These are phyloP conservation scores for Drosera spatulata DNA, from an alignment of 179 eudicot species.

Conservation along the genomic window DNA sequence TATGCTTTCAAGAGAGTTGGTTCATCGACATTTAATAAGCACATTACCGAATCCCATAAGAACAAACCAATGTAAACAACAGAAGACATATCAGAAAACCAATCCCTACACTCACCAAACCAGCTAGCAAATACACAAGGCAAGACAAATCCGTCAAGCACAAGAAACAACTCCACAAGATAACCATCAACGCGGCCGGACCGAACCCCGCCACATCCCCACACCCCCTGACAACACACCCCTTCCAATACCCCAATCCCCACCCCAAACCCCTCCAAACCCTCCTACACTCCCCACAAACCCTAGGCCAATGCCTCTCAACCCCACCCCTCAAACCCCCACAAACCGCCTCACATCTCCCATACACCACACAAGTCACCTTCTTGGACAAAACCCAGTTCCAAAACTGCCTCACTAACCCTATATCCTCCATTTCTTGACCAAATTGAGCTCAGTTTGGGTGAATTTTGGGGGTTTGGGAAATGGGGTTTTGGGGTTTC, in stretches of 20 bases:
- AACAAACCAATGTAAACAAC: no score
- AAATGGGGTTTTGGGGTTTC: not conserved
- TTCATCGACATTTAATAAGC: no score
- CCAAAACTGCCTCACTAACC: slow-evolving; percentile 78
- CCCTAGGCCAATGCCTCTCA: slow-evolving; percentile 73
- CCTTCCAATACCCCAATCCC: slow-evolving; percentile 51
- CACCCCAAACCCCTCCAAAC: slow-evolving; percentile 30
- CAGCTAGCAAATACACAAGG: slow-evolving; percentile 64
- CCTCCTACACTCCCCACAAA: slow-evolving; percentile 56
- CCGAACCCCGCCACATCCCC: slow-evolving; percentile 45
- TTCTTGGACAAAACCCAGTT: slow-evolving; percentile 75
- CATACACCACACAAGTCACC: slow-evolving; percentile 33
- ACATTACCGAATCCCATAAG: no score
- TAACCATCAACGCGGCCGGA: slow-evolving; percentile 70
- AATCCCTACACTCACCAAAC: slow-evolving; percentile 46
- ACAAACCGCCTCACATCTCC: slow-evolving; percentile 14
- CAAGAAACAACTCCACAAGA: slow-evolving; percentile 95
- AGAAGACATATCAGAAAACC: not conserved
- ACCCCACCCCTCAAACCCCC: slow-evolving; percentile 43
- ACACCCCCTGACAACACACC: slow-evolving; percentile 46
- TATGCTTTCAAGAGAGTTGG: no score
- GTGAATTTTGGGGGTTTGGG: slow-evolving; percentile 1
- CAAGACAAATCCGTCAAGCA: slow-evolving; percentile 94
- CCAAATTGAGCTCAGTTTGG: not conserved
- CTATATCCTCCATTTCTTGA: slow-evolving; percentile 71